Conservation (phyloP, 2,329 filamentous ascomycete species). For the Cytospora paraplurivora region DNA sequence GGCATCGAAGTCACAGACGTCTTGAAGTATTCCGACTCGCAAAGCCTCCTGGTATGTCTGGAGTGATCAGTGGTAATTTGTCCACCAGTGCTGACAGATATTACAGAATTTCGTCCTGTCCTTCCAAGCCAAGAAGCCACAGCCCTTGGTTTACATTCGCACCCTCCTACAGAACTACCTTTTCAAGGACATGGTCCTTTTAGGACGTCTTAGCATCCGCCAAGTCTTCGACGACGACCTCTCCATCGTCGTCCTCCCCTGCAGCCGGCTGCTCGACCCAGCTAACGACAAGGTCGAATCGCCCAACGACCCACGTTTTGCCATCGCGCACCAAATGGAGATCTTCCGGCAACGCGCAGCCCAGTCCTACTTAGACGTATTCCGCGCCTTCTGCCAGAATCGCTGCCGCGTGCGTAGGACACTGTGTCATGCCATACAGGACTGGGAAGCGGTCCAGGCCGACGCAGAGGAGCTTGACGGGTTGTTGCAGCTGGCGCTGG, state of each 20-base stretch:
- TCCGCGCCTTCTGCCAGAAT: slow-evolving; percentile 86
- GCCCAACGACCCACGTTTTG: slow-evolving; percentile 71
- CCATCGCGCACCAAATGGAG: slow-evolving; percentile 75
- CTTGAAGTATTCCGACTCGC: slow-evolving; percentile 67
- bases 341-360: slow-evolving; percentile 61
- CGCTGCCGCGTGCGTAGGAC: slow-evolving; percentile 85
- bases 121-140: slow-evolving; percentile 77
- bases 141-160: slow-evolving; percentile 81
- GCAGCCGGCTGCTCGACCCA: slow-evolving; percentile 69
- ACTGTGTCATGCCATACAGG: slow-evolving; percentile 79
- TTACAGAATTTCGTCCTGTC: slow-evolving; percentile 70
- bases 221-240: slow-evolving; percentile 82
- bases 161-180: slow-evolving; percentile 77
- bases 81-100: slow-evolving; percentile 25
- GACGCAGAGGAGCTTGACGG: slow-evolving; percentile 79
- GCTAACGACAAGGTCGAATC: slow-evolving; percentile 76
- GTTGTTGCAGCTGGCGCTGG: slow-evolving; percentile 61
- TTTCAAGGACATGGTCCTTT: slow-evolving; percentile 69
- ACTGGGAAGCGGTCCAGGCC: slow-evolving; percentile 82
- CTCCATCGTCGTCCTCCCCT: slow-evolving; percentile 73
- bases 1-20: slow-evolving; percentile 69
- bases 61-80: neutral
- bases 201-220: slow-evolving; percentile 69
- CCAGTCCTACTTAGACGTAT: slow-evolving; percentile 78
- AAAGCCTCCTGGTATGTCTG: slow-evolving; percentile 65